Conservation (phyloP, 495 filamentous ascomycete genomes). For the Penicillium flavigenum region DNA sequence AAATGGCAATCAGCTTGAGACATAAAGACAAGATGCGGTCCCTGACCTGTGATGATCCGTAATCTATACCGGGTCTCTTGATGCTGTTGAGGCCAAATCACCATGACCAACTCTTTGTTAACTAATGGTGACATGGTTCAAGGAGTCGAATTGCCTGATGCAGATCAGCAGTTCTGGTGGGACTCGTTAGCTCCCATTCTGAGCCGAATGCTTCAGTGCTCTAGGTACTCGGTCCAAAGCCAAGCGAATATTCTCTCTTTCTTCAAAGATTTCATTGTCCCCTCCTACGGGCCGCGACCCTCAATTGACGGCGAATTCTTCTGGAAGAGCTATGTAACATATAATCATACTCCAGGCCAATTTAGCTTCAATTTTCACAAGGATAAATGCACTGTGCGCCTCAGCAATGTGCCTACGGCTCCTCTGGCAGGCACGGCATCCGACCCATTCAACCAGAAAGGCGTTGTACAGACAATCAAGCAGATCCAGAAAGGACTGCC, state of each 20-base stretch:
- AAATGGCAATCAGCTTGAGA: constrained; percentile 1
- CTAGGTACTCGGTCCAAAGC: not conserved
- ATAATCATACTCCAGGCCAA: not conserved
- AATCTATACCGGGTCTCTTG: not conserved
- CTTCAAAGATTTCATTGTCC: constrained; percentile 2
- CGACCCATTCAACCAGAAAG: constrained; percentile 3
- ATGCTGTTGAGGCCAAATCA: constrained; percentile 1
- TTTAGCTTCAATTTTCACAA: constrained; percentile 3
- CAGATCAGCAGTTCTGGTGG: constrained; percentile 2
- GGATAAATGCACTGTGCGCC: not conserved
- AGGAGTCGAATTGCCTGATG: constrained; percentile 4
- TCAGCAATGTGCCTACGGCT: constrained; percentile 2
- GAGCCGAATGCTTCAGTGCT: constrained; percentile 3
- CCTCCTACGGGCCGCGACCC: constrained; percentile 1
- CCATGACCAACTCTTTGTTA: constrained; percentile 1
- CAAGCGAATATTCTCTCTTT: constrained; percentile 4
- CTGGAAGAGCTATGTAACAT: constrained; percentile 4
- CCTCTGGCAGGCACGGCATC: not conserved
- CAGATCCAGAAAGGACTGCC: not conserved
- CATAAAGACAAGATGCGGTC: constrained; percentile 1
- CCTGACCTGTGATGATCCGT: not conserved
- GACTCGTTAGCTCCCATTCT: constrained; percentile 2
- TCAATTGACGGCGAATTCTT: constrained; percentile 4
- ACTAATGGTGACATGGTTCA: constrained; percentile 1
- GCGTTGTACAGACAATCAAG: constrained; percentile 1